phyloP scores from a whole-genome alignment of 2,329 filamentous ascomycete species.

The Sporothrix pseudoabietina region DNA sequence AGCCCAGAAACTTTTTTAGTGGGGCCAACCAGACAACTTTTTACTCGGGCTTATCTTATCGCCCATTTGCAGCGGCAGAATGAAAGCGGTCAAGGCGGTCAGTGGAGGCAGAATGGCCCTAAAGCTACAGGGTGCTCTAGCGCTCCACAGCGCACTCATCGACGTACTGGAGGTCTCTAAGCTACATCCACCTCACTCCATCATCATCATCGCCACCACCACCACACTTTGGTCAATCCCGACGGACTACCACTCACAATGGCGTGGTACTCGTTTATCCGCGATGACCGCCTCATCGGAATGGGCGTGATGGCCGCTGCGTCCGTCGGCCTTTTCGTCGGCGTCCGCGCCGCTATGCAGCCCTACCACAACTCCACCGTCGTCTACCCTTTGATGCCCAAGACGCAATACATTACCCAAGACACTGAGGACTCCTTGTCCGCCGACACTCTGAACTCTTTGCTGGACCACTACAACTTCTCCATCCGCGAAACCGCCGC shows the following conservation, averaged over 20 bases:
- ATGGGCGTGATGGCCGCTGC: slow-evolving; percentile 60
- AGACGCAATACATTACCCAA: slow-evolving; percentile 73
- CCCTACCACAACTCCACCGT: slow-evolving; percentile 56
- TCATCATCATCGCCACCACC: background rate
- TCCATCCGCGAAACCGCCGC: slow-evolving; percentile 70
- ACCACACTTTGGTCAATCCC: background rate
- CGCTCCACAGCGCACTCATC: background rate
- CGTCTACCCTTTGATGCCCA: slow-evolving; percentile 55
- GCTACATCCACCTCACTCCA: background rate
- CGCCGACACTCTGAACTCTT: slow-evolving; percentile 65
- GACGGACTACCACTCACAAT: slow-evolving; percentile 40
- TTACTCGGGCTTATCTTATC: slow-evolving; percentile 41
- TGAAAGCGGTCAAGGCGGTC: slow-evolving; percentile 41
- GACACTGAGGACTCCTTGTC: slow-evolving; percentile 73
- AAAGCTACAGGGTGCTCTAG: background rate
- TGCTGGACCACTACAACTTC: slow-evolving; percentile 71
- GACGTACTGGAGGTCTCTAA: slow-evolving; percentile 7
- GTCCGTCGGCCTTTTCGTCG: slow-evolving; percentile 59
- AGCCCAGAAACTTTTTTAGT: slow-evolving; percentile 30
- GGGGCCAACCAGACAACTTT: slow-evolving; percentile 30
- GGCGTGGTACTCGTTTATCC: slow-evolving; percentile 46
- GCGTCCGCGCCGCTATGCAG: slow-evolving; percentile 61
- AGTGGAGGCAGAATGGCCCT: slow-evolving; percentile 35
- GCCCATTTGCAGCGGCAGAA: background rate
- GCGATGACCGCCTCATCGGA: slow-evolving; percentile 56